phyloP scores from a whole-genome alignment of 805 yeast species.

The Kregervanrija fluxuum region DNA sequence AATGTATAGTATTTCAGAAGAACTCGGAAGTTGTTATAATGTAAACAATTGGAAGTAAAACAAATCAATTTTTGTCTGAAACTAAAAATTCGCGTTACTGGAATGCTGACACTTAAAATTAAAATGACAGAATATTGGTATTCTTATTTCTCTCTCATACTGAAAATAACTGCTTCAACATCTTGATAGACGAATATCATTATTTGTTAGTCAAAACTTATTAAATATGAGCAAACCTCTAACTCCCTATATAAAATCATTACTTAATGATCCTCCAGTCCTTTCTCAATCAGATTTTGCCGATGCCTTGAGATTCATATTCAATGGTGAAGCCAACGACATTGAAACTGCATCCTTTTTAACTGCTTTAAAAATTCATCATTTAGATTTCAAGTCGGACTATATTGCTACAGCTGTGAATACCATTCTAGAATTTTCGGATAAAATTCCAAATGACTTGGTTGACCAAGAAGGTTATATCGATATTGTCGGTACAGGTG shows the following conservation, averaged over 20 bases:
- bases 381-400: conserved; percentile 74
- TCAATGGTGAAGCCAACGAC: conserved; percentile 55
- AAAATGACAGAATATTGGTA: too few species aligned
- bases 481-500: conserved; percentile 98
- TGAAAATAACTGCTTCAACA: too few species aligned
- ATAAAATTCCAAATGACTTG: conserved; percentile 36
- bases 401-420: conserved; percentile 81
- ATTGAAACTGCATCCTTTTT: conserved; percentile 74
- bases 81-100: too few species aligned
- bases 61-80: too few species aligned
- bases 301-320: conserved; percentile 52
- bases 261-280: conserved; percentile 52
- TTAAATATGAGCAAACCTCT: conserved; percentile 15
- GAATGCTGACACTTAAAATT: too few species aligned
- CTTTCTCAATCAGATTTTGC: conserved; percentile 60
- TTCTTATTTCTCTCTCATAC: too few species aligned
- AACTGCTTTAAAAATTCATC: conserved; percentile 64
- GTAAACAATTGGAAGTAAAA: too few species aligned
- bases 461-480: conserved; percentile 49
- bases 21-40: too few species aligned
- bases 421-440: conserved; percentile 62
- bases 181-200: background rate
- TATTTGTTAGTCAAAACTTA: background rate
- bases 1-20: background rate
- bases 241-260: conserved; percentile 58